phyloP scores from a whole-genome alignment of 352 stramenopile species.

The Phytophthora sp. region DNA sequence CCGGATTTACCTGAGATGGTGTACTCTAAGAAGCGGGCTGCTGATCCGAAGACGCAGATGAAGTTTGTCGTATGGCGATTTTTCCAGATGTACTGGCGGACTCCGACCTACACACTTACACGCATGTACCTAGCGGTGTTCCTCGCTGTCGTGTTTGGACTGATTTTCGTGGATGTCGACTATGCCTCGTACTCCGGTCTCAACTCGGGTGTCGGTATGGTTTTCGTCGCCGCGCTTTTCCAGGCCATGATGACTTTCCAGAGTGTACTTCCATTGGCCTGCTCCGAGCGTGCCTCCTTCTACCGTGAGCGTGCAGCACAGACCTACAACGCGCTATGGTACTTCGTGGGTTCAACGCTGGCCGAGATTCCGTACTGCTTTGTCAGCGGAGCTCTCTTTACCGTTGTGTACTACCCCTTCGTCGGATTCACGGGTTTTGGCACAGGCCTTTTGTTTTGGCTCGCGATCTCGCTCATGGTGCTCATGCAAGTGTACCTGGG shows the following conservation, averaged over 20 bases:
- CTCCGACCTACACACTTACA: constrained; percentile 78
- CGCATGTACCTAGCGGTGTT: too few relatives aligned
- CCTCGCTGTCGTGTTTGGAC: constrained; percentile 72
- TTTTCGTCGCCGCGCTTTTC: constrained; percentile 81
- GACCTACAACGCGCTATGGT: too few relatives aligned
- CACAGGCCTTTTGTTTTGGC: constrained; percentile 61
- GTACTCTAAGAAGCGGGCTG: constrained; percentile 35
- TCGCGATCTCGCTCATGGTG: constrained; percentile 48
- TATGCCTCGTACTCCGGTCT: constrained; percentile 34
- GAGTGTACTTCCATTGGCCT: constrained; percentile 71
- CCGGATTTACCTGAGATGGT: constrained; percentile 29
- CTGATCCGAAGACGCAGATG: constrained; percentile 24
- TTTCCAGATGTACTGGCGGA: constrained; percentile 49
- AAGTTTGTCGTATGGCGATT: constrained; percentile 38
- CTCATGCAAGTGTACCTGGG: constrained; percentile 37
- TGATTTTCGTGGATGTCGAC: constrained; percentile 54
- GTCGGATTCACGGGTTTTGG: constrained; percentile 89
- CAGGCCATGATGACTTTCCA: constrained; percentile 60
- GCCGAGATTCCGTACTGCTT: constrained; percentile 37
- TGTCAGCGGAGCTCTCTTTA: constrained; percentile 48
- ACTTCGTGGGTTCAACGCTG: constrained; percentile 46
- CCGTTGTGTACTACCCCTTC: constrained; percentile 77
- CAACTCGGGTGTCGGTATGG: constrained; percentile 56
- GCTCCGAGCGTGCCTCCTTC: constrained; percentile 79
- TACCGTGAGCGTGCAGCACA: constrained; percentile 65